Conservation (phyloP, 2,329 filamentous ascomycete genomes). For the Penicillium occitanis region DNA sequence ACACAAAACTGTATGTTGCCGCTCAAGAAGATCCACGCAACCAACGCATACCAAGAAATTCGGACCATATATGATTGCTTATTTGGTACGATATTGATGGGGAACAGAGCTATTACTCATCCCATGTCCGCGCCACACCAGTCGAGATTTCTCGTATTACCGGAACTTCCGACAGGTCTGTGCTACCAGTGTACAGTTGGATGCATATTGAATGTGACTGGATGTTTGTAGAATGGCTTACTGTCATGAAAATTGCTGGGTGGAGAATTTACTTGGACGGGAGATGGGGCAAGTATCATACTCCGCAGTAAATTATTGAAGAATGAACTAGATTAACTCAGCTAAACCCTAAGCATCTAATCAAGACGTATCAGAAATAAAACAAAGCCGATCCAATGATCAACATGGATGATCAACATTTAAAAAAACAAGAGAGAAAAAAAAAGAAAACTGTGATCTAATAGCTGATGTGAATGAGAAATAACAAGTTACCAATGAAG, state of each 20-base stretch:
- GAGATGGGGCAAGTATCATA: neutral
- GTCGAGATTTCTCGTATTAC: neutral
- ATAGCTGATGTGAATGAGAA: neutral
- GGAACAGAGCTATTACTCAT: slow-evolving; percentile 3
- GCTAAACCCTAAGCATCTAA: neutral
- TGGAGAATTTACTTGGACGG: neutral
- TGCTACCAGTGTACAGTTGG: neutral
- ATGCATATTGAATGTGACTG: neutral
- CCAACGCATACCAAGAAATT: neutral
- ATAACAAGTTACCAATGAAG: neutral
- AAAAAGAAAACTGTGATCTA: neutral
- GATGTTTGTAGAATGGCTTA: neutral
- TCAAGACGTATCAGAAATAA: slow-evolving; percentile 2
- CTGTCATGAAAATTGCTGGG: neutral
- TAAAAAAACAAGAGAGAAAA: neutral
- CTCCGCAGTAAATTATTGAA: neutral
- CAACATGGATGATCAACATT: neutral
- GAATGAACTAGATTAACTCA: neutral
- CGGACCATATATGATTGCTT: neutral
- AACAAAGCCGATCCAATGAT: neutral
- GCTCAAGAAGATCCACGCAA: neutral
- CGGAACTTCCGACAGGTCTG: neutral
- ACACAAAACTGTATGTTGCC: neutral
- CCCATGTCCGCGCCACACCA: neutral
- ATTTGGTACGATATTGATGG: neutral